phyloP scores from a whole-genome alignment of 805 yeast species.

The Candida vaughaniae region DNA sequence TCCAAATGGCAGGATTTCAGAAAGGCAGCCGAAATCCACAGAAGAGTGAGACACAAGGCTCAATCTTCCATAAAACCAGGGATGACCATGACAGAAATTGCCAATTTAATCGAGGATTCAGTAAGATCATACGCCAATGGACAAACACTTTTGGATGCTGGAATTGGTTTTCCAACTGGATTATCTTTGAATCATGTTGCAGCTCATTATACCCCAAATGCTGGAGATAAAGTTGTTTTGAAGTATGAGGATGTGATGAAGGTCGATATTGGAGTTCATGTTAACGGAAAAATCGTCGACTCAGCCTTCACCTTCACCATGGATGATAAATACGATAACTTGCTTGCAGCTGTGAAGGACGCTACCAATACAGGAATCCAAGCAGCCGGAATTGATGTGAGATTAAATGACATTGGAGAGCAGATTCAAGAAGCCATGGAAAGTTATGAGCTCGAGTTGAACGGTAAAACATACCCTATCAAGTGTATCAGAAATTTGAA shows the following conservation, averaged over 20 bases:
- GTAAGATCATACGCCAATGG: slow-evolving; percentile 73
- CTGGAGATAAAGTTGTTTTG: slow-evolving; percentile 83
- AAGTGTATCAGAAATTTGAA: slow-evolving; percentile 88
- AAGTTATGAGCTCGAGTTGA: slow-evolving; percentile 85
- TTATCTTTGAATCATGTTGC: slow-evolving; percentile 90
- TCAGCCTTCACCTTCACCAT: slow-evolving; percentile 93
- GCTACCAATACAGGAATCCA: slow-evolving; percentile 93
- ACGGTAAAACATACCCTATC: slow-evolving; percentile 82
- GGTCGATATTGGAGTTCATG: slow-evolving; percentile 95
- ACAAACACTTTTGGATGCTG: slow-evolving; percentile 64
- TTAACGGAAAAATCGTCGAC: slow-evolving; percentile 90
- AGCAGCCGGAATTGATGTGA: slow-evolving; percentile 94
- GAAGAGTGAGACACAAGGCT: slow-evolving; percentile 83
- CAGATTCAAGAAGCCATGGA: slow-evolving; percentile 98
- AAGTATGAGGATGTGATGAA: slow-evolving; percentile 91
- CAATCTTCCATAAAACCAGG: slow-evolving; percentile 80
- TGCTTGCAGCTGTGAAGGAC: slow-evolving; percentile 81
- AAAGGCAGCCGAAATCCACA: slow-evolving; percentile 94
- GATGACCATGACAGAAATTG: slow-evolving; percentile 86
- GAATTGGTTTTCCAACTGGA: slow-evolving; percentile 99
- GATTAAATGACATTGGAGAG: slow-evolving; percentile 93
- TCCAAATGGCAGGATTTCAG: slow-evolving; percentile 83
- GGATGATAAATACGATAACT: slow-evolving; percentile 75
- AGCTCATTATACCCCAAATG: slow-evolving; percentile 97
- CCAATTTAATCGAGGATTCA: slow-evolving; percentile 83